These are phyloP conservation scores for Pyrus hybrid DNA, from an alignment of 331 rosid species.

Conservation along the genomic window DNA sequence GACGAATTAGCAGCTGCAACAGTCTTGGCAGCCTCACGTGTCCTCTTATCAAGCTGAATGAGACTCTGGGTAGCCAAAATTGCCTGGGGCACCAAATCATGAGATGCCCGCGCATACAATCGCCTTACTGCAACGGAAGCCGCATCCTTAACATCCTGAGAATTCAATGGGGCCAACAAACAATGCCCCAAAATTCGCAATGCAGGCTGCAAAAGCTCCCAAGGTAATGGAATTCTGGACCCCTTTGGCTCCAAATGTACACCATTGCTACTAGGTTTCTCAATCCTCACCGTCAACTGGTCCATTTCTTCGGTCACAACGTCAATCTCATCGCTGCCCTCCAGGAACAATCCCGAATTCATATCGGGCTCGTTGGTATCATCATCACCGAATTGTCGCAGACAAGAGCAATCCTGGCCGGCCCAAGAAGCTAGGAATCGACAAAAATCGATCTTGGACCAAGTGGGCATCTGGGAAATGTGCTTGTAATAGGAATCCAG, in stretches of 20 bases:
- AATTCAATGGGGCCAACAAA: conserved; percentile 69
- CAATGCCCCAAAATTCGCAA: conserved; percentile 91
- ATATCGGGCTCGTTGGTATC: conserved; percentile 1
- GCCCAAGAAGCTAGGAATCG: conserved; percentile 71
- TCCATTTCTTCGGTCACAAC: conserved; percentile 34
- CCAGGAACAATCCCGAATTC: conserved; percentile 19
- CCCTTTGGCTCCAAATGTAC: conserved; percentile 17
- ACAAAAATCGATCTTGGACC: conserved; percentile 85
- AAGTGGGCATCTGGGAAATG: conserved; percentile 93
- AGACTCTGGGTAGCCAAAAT: conserved; percentile 86
- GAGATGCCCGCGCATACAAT: conserved; percentile 75
- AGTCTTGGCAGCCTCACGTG: conserved; percentile 35
- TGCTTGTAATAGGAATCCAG: conserved; percentile 52
- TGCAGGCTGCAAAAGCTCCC: conserved; percentile 92
- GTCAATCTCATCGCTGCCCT: conserved; percentile 30
- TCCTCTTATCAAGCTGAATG: conserved; percentile 74
- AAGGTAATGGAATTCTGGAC: conserved; percentile 70
- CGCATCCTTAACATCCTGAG: conserved; percentile 66
- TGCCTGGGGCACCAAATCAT: conserved; percentile 86
- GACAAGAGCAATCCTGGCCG: conserved; percentile 74
- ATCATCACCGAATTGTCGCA: conserved; percentile 28
- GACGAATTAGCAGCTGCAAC: conserved; percentile 28
- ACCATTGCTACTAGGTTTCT: conserved; percentile 1
- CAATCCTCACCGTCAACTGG: conserved; percentile 37
- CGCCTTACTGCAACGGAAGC: conserved; percentile 60